phyloP scores from a whole-genome alignment of 345 rosid genomes.

The Brassica juncea region DNA sequence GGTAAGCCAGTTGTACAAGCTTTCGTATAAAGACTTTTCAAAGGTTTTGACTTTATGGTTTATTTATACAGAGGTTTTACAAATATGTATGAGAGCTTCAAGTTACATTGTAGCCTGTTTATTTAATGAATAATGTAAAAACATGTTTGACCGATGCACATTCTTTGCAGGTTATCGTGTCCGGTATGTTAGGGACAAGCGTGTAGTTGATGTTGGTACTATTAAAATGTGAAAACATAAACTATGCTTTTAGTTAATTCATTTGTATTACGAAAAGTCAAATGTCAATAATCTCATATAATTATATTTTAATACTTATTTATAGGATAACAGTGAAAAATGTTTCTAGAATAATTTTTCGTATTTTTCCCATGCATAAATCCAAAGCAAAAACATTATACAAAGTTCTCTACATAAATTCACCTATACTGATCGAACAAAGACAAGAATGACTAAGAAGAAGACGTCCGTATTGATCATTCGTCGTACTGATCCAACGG shows the following conservation, averaged over 20 bases:
- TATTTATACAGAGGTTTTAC: background rate
- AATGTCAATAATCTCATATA: background rate
- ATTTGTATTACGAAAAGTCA: background rate
- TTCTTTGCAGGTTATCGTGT: background rate
- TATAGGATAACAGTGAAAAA: background rate
- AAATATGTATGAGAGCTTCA: background rate
- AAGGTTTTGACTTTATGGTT: background rate
- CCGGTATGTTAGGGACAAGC: background rate
- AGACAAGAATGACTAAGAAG: conserved; percentile 22
- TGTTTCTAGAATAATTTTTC: background rate
- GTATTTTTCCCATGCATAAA: background rate
- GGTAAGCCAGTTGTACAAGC: background rate
- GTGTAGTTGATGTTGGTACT: background rate
- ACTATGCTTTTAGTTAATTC: background rate
- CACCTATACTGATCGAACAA: conserved; percentile 25
- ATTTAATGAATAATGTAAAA: background rate
- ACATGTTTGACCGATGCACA: background rate
- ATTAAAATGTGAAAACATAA: background rate
- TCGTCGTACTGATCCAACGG: background rate
- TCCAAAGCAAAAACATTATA: conserved; percentile 17
- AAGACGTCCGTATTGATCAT: conserved; percentile 10
- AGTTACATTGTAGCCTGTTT: background rate
- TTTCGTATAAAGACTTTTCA: conserved; percentile 2
- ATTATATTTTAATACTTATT: background rate
- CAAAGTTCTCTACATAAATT: conserved; percentile 21